Evolutionary conservation across 345 rosid species (phyloP).

Genomic region (Dimocarpus longan): DNA sequence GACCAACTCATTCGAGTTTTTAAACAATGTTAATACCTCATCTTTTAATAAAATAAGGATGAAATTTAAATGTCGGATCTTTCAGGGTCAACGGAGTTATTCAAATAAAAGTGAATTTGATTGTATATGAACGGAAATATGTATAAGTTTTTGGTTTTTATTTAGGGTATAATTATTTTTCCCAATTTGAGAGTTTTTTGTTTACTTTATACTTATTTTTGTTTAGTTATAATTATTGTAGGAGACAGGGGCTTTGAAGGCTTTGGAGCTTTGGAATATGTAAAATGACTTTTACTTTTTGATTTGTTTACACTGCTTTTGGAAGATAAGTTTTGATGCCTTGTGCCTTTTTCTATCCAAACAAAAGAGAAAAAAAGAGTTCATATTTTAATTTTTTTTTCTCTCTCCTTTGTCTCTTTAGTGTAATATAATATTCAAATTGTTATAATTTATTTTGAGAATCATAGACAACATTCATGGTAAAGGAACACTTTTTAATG

Average conservation of each 20-base stretch:
- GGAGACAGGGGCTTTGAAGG: not conserved
- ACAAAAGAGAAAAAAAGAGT: not conserved
- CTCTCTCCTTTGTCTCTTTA: not conserved
- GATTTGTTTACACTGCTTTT: not conserved
- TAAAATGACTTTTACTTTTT: conserved; percentile 31
- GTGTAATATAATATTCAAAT: not conserved
- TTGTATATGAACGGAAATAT: too few species aligned
- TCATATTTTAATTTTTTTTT: not conserved
- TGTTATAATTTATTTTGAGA: not conserved
- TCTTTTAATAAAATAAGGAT: too few species aligned
- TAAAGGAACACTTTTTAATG: not conserved
- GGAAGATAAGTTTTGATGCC: conserved; percentile 11
- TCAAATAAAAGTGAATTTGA: too few species aligned
- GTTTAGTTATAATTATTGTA: too few species aligned
- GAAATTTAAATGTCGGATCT: too few species aligned
- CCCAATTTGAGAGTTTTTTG: too few species aligned
- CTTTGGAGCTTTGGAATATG: conserved; percentile 24
- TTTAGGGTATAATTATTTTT: too few species aligned
- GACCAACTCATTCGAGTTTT: too few species aligned
- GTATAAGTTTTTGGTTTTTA: too few species aligned
- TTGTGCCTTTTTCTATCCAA: not conserved
- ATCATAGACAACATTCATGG: not conserved
- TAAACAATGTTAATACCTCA: too few species aligned
- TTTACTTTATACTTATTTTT: too few species aligned
- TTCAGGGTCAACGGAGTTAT: too few species aligned